Base-by-base conservation (phyloP, 495 filamentous ascomycete species). In the Hypoxylon lenormandii region DNA sequence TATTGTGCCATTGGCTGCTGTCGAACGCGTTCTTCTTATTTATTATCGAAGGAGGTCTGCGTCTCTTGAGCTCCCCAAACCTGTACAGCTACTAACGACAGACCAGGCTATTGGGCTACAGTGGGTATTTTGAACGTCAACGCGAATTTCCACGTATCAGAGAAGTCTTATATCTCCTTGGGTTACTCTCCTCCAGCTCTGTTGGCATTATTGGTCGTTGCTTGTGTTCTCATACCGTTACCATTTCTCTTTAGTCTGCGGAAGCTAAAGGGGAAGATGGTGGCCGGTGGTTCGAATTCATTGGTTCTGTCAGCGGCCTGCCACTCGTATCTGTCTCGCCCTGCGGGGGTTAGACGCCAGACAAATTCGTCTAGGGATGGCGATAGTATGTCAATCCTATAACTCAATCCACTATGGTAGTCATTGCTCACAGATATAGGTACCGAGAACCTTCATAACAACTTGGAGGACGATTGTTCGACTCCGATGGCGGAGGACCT, bases 1-100 rank as follows among this genome's bases (percentile, higher is more conserved):
- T 40, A 8, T 33, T 67, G 7, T 16, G 57, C 3, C 79, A 74
- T 28, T 74, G 64, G 68, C 19, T 74, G 10, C 30, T 33, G 6
- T 33, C 30, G 30, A 33, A 33, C 30, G 30, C 30, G 6, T 33
- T 33, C 10, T 33, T 33, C 30, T 33, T 60, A 11, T 40, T 49
- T 18, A 13, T 60, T 15, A 23, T 49, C 8, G 45, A 40, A 7
- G 56, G 56, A 33, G 56, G 56, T 60, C 18, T 23, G 45, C 42
- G 33, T 28, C 10, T 21, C 7, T 11, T 16, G 10, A 13, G 13
- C 18, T 37, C n/a, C 18, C 3, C 18, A 11, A 49, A 19, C 11
- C 7, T 36, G n/a, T 11, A n/a, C 23, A 2, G 6, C 6, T 49
- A 13, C 38, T 21, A 48, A 49, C 22, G 23, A 30, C 0, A 5